Percentiles rank a stretch among this genome's conserved stretches.
phyloP scores from a whole-genome alignment of 257 asterid species.

The Vinca minor region DNA sequence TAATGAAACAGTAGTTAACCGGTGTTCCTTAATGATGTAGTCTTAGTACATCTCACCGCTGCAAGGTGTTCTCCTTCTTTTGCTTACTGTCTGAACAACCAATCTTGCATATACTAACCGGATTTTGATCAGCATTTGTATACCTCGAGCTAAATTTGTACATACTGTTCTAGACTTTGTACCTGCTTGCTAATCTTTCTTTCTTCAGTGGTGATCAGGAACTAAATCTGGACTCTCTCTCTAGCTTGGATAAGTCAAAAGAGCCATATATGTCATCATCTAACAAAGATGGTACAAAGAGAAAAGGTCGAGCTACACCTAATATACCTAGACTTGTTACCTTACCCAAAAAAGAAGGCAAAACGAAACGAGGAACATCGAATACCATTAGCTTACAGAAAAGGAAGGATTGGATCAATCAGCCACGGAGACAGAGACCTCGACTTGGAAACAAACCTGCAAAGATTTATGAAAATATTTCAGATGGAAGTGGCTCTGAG shows the following conservation, averaged over 20 bases:
- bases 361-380: slow-evolving; percentile 50
- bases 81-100: neutral
- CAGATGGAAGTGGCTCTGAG: slow-evolving; percentile 35
- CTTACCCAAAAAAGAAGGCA: slow-evolving; percentile 35
- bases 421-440: slow-evolving; percentile 40
- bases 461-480: slow-evolving; percentile 51
- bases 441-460: slow-evolving; percentile 48
- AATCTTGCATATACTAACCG: neutral
- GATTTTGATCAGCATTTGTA: neutral
- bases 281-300: slow-evolving; percentile 17
- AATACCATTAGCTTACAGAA: slow-evolving; percentile 22
- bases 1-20: neutral
- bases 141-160: neutral
- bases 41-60: neutral
- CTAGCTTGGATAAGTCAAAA: slow-evolving; percentile 12
- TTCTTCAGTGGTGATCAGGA: slow-evolving; percentile 32
- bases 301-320: slow-evolving; percentile 17
- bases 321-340: slow-evolving; percentile 32
- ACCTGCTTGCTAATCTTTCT: neutral
- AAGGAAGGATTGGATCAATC: slow-evolving; percentile 31
- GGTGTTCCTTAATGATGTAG: neutral
- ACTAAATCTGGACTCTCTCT: slow-evolving; percentile 21
- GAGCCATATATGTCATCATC: slow-evolving; percentile 25
- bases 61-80: neutral
- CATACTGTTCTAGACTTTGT: neutral